Evolutionary conservation across 108 stramenopile genomes (phyloP).

Genomic region (Nannochloropsis salina): DNA sequence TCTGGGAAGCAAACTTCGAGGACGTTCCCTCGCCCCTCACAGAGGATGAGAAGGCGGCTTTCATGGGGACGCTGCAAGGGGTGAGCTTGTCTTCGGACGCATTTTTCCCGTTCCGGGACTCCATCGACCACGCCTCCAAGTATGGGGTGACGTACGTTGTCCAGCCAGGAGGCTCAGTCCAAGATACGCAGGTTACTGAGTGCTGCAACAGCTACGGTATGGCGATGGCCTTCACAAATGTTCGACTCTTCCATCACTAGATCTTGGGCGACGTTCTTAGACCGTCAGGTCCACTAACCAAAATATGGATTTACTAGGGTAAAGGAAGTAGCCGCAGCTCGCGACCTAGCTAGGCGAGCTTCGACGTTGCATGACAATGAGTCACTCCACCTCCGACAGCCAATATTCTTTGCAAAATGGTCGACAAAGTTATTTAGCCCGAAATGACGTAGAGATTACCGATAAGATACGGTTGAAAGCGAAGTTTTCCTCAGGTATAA

Average conservation of each 20-base stretch:
- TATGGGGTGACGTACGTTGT: constrained; percentile 85
- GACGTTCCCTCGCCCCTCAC: constrained; percentile 77
- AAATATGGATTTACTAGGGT: too few relatives aligned
- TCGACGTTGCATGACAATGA: too few relatives aligned
- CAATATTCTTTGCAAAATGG: too few relatives aligned
- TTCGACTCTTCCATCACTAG: constrained; percentile 97
- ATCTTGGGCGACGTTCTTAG: background rate
- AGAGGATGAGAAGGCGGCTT: constrained; percentile 78
- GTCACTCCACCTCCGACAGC: too few relatives aligned
- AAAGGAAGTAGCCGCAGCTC: too few relatives aligned
- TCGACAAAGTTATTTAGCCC: too few relatives aligned
- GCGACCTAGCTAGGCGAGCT: too few relatives aligned
- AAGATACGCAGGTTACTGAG: constrained; percentile 78
- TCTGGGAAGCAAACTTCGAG: constrained; percentile 81
- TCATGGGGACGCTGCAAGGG: constrained; percentile 67
- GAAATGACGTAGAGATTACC: too few relatives aligned
- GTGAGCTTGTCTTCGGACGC: constrained; percentile 88
- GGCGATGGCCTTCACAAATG: constrained; percentile 90
- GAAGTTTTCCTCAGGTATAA: too few relatives aligned
- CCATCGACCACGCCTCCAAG: constrained; percentile 95
- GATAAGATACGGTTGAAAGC: too few relatives aligned
- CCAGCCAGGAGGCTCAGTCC: constrained; percentile 92
- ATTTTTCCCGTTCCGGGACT: constrained; percentile 98
- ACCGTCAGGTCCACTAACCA: too few relatives aligned
- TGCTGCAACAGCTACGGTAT: constrained; percentile 93